Base-by-base conservation (phyloP, 768 basidiomycete species). In the Amanita thiersii region DNA sequence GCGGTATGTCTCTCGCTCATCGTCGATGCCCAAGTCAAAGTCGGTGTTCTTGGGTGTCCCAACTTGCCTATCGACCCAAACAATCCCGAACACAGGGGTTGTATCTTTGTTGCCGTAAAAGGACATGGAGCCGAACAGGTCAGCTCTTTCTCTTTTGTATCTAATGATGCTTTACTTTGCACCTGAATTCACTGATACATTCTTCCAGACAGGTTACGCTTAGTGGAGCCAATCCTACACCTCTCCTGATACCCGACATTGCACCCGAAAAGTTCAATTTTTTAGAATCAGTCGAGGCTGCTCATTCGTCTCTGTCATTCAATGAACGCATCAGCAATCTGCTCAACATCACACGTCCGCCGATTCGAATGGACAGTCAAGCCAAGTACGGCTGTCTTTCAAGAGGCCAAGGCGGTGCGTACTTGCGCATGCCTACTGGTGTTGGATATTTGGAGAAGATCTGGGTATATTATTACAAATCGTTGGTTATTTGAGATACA, bases 281-380 rank as follows among this genome's bases (percentile, higher is more conserved):
- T 62, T 78, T 98, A 48, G 92, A 98, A 64, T 91, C 87, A 3
- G 86, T 94, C 32, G 94, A 99, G 56, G 77, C 86, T 3, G 83
- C 81, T 0, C 96, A 99, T 56, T 83, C 88, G 1, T 86, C 90
- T n/a, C 87, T 92, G 46, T 77, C 79, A 2, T 84, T 90, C 60
- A 91, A 85, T 54, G 76, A 77, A 24, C 71, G 70, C 15, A 82
- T 97, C 25, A 79, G 86, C 0, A 53, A 71, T 23, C 51, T 81
- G 3, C 66, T 97, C 18, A 72, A 72, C 1, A 72, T 96, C 41
- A 77, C 78, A 12, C 64, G 73, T 1, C 56, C 72, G 0, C 80
- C 86, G 6, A 68, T 79, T 11, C 71, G 89, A 14, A 96, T 98
- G 92, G 94, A 98, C 58, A 88, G 85, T 56, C 93, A 97, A 59